Evolutionary conservation across 2,329 filamentous ascomycete species (phyloP).

Genomic region (Trichophaea hybrida): DNA sequence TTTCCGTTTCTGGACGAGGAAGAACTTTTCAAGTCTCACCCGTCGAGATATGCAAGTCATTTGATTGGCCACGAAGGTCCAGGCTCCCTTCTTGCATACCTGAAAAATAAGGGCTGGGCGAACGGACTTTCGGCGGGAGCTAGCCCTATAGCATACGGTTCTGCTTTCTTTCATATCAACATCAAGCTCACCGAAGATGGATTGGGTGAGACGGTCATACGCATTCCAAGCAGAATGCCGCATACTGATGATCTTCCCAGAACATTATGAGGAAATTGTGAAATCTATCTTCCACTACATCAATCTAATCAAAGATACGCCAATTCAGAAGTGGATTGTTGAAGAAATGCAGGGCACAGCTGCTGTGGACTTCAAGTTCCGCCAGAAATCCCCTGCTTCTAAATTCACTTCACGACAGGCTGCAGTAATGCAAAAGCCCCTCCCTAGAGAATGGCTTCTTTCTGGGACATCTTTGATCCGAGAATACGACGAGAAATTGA

Average conservation of each 20-base stretch:
- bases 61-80: conserved; percentile 86
- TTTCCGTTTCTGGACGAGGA: conserved; percentile 84
- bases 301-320: conserved; percentile 62
- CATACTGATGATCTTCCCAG: conserved; percentile 28
- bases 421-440: conserved; percentile 77
- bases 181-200: conserved; percentile 73
- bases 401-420: conserved; percentile 76
- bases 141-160: conserved; percentile 62
- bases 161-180: conserved; percentile 64
- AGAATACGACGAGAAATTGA: conserved; percentile 64
- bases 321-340: conserved; percentile 84
- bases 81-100: conserved; percentile 76
- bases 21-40: conserved; percentile 60
- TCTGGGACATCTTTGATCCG: conserved; percentile 64
- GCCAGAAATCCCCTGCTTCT: conserved; percentile 79
- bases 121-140: conserved; percentile 68
- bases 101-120: conserved; percentile 83
- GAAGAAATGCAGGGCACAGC: conserved; percentile 80
- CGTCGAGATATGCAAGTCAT: conserved; percentile 73
- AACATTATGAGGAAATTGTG: conserved; percentile 66
- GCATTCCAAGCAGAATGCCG: not conserved
- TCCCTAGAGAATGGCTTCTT: conserved; percentile 74
- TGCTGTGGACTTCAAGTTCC: conserved; percentile 90
- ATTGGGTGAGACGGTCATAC: conserved; percentile 26
- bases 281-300: conserved; percentile 87